A percentile compares a stretch with the other conserved stretches of the same genome.
These are phyloP conservation scores for Ustilaginoidea virens DNA, from an alignment of 2,329 filamentous ascomycete species.

Conservation along the genomic window DNA sequence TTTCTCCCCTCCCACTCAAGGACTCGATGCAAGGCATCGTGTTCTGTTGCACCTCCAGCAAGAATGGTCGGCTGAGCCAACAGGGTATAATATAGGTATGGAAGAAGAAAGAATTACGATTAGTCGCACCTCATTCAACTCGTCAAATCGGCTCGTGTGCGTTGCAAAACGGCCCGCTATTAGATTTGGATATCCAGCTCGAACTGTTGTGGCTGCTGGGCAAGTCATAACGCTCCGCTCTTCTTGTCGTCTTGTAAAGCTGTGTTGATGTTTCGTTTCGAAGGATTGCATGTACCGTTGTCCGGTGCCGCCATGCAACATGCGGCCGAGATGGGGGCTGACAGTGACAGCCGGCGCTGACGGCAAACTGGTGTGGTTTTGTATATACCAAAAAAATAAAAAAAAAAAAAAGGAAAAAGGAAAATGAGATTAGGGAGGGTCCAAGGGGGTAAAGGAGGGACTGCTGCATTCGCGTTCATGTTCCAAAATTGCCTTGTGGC, in stretches of 20 bases:
- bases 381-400: no score
- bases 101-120: constrained; percentile 5
- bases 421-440: no score
- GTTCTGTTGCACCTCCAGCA: no score
- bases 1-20: background rate
- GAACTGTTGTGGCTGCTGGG: background rate
- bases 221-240: constrained; percentile 2
- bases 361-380: no score
- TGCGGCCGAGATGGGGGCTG: constrained; percentile 2
- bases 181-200: constrained; percentile 1
- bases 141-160: constrained; percentile 4
- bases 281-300: constrained; percentile 8
- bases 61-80: no score
- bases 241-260: constrained; percentile 6
- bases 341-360: no score
- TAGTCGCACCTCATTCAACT: constrained; percentile 6
- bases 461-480: no score
- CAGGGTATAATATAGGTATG: no score
- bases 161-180: constrained; percentile 1
- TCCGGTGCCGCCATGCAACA: constrained; percentile 4
- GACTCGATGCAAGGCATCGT: no score
- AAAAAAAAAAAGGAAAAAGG: no score
- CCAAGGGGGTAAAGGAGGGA: no score
- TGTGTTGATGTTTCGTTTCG: constrained; percentile 1
- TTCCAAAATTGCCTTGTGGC: background rate